Evolutionary conservation across 2,329 filamentous ascomycete species (phyloP), one percentile per base, ranked within the genome.

Genomic region (Trichothecium sympodiale): DNA sequence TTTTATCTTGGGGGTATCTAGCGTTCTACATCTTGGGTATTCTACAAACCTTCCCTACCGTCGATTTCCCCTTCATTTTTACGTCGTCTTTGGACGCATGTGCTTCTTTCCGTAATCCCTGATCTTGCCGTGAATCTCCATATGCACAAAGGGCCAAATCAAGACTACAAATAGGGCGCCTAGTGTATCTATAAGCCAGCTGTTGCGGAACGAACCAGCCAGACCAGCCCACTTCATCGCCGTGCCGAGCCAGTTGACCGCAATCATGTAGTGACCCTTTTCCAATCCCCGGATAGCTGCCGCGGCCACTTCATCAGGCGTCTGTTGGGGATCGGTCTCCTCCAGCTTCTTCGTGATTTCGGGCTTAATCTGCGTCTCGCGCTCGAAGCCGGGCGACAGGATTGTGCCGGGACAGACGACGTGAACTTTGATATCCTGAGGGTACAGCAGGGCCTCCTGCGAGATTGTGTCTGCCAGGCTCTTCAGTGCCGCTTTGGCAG

Each of bases 331-430:
- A 54, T 98, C 91, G n/a, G 74, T 71, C 46, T 83, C 77, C 59
- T 96, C 91, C 31, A 96, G 61, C 35, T 80, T 67, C 45, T 77
- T 71, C 3, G 88, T 94, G 34, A 95, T 69, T 5, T 70, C 74
- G 7, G 88, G 89, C 60, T 96, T 96, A 18, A 73, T 72, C 47
- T 64, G 58, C 50, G 93, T 80, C 61, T 96, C 89, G 14, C 73
- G 67, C 41, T 80, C 79, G 35, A 80, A 71, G 1, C 88, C 87
- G 0, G 85, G 79, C 5, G 74, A 80, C 12, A 77, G 67, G 43
- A 98, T 96, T 3, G 82, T 85, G 36, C 83, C 89, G 0, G 91
- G 91, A 48, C 79, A 83, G 10, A 96, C 75, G 29, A 85, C 72
- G 50, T 94, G 85, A 15, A 95, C 68, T 47, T 82, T 76, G 36